These are phyloP conservation scores for Yarrowia galli DNA, from an alignment of 1,139 yeast genomes.

Conservation along the genomic window DNA sequence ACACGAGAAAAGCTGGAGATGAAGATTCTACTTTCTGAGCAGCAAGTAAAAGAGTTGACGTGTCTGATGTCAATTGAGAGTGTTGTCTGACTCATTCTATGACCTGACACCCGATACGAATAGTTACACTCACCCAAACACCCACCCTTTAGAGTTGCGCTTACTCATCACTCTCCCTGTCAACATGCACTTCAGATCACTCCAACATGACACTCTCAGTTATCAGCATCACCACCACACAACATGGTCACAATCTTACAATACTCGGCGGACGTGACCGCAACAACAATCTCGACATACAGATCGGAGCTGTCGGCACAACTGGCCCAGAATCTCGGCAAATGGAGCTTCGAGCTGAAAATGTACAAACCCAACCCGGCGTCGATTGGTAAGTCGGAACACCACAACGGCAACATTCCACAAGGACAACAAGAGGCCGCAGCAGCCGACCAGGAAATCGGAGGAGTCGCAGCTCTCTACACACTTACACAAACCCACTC, in stretches of 20 bases:
- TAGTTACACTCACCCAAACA: too few species aligned
- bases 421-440: slow-evolving; percentile 29
- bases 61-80: too few species aligned
- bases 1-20: not conserved
- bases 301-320: slow-evolving; percentile 73
- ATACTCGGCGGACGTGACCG: slow-evolving; percentile 57
- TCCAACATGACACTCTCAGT: not conserved
- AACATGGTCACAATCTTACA: slow-evolving; percentile 31
- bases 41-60: too few species aligned
- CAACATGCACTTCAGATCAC: not conserved
- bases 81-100: too few species aligned
- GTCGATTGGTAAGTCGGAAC: slow-evolving; percentile 41
- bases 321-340: slow-evolving; percentile 63
- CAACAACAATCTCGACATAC: slow-evolving; percentile 68
- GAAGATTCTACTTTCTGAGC: not conserved
- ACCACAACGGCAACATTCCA: slow-evolving; percentile 34
- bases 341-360: slow-evolving; percentile 70
- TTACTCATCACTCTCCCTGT: not conserved
- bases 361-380: slow-evolving; percentile 66
- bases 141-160: not conserved
- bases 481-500: slow-evolving; percentile 38
- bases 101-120: too few species aligned
- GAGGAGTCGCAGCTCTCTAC: slow-evolving; percentile 33
- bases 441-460: slow-evolving; percentile 23
- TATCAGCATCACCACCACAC: not conserved